Conservation (phyloP, 2,329 filamentous ascomycete species). For the Stagonosporopsis rhizophila region DNA sequence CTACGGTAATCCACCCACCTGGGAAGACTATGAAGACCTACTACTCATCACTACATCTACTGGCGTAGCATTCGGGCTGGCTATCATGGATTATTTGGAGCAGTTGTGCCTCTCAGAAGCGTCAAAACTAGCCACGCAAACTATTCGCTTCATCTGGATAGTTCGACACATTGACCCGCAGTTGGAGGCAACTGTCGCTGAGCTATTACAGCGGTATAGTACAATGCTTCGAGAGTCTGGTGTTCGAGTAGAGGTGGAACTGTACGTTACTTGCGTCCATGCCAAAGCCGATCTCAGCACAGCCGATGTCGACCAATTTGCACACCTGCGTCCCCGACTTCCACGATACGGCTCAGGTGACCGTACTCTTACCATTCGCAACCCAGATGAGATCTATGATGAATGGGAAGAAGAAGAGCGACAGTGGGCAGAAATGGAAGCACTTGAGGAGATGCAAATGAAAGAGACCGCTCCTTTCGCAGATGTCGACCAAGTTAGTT, state of each 20-base stretch:
- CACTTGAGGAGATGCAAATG: constrained; percentile 9
- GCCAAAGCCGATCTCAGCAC: constrained; percentile 8
- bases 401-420: constrained; percentile 30
- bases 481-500: constrained; percentile 1
- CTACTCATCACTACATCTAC: constrained; percentile 34
- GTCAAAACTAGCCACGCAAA: constrained; percentile 12
- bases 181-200: constrained; percentile 31
- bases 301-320: constrained; percentile 30
- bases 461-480: constrained; percentile 19
- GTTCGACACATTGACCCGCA: constrained; percentile 34
- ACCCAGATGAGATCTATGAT: constrained; percentile 32
- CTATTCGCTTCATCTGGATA: constrained; percentile 33
- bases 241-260: constrained; percentile 22
- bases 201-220: constrained; percentile 23
- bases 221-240: constrained; percentile 25
- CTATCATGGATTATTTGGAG: constrained; percentile 36
- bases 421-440: constrained; percentile 20
- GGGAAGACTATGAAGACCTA: constrained; percentile 34
- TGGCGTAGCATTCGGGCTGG: constrained; percentile 35
- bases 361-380: constrained; percentile 25
- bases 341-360: constrained; percentile 8
- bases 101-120: constrained; percentile 24
- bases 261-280: constrained; percentile 30
- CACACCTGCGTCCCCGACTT: constrained; percentile 27
- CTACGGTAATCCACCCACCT: constrained; percentile 32